Evolutionary conservation across 1,284 basidiomycete genomes (phyloP), one percentile per base, ranked within the genome.

Genomic region (Xerocomus subilludens): DNA sequence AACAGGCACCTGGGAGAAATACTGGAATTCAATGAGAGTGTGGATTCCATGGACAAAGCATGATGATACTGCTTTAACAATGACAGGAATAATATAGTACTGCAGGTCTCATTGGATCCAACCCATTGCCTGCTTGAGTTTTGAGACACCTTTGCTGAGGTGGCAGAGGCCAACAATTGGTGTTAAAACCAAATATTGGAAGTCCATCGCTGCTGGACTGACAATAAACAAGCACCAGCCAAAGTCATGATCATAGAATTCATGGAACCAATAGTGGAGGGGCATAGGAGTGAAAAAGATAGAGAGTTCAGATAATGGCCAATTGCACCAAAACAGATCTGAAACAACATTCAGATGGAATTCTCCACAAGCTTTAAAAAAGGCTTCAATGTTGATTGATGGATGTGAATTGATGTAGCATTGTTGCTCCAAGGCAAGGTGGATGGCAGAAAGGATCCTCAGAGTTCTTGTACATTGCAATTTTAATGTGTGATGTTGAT

Each of bases 171-270:
- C 53, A 1, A 69, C 30, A 10, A 55, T 47, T 8, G 74, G 69
- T 23, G 66, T 71, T 5, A 75, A 42, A 13, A 70, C 42, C 13
- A 59, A 66, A 13, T 67, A 64, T 4, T 49, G 36, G 49, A 73
- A 72, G 16, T 73, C 65, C 10, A 70, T 35, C 42, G 73, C 51
- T 20, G 7, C 58, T 11, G 47, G 20, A 4, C 67, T 65, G 16
- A 75, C n/a, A 30, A 66, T 21, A 21, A 51, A 42, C 11, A 67
- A 38, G 53, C 59, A 68, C 74, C 71, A 75, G 21, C 67, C 53
- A 21, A 64, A 13, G 27, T 67, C 47, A n/a, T 75, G 71, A 27
- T 75, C 71, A 36, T 62, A 47, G n/a, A 51, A 75, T 64, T 72
- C 32, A 23, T 62, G 66, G 58, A 67, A 63, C n/a, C 42, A 32